A percentile compares a stretch with the other conserved stretches of the same genome.
phyloP scores from a whole-genome alignment of 164 flowering plant genomes.

The Chimonanthus salicifolius region DNA sequence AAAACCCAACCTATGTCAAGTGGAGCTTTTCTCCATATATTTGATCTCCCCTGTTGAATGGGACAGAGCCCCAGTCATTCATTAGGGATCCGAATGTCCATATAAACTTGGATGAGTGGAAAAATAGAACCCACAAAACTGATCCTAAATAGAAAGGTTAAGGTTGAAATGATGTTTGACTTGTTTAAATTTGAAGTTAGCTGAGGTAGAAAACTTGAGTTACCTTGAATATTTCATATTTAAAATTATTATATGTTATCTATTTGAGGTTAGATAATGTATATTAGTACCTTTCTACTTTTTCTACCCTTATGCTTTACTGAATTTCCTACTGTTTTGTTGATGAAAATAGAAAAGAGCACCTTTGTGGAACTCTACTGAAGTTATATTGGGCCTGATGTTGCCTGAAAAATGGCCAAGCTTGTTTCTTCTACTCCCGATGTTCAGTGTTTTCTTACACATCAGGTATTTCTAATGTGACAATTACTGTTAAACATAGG shows the following conservation, averaged over 20 bases:
- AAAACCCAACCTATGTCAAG: neutral
- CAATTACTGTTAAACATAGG: neutral
- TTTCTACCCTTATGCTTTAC: neutral
- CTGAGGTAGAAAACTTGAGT: neutral
- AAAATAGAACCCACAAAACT: neutral
- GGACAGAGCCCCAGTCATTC: neutral
- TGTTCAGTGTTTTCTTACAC: conserved; percentile 21
- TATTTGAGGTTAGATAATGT: neutral
- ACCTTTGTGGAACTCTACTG: conserved; percentile 3
- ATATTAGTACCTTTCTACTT: neutral
- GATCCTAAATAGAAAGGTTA: neutral
- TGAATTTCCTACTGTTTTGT: neutral
- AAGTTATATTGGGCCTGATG: conserved; percentile 26
- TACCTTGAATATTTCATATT: too few species aligned
- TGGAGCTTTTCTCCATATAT: too few species aligned
- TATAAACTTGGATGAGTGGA: neutral
- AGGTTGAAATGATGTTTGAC: too few species aligned
- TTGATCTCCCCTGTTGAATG: neutral
- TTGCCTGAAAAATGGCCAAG: conserved; percentile 34
- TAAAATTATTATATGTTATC: neutral
- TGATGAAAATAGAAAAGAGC: neutral
- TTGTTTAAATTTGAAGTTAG: neutral
- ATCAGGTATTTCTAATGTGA: conserved; percentile 30
- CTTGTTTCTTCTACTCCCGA: conserved; percentile 24
- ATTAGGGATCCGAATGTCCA: neutral